A percentile compares a stretch with the other conserved stretches of the same genome.
phyloP scores from a whole-genome alignment of 2,329 filamentous ascomycete species.

The Neoscytalidium dimidiatum region DNA sequence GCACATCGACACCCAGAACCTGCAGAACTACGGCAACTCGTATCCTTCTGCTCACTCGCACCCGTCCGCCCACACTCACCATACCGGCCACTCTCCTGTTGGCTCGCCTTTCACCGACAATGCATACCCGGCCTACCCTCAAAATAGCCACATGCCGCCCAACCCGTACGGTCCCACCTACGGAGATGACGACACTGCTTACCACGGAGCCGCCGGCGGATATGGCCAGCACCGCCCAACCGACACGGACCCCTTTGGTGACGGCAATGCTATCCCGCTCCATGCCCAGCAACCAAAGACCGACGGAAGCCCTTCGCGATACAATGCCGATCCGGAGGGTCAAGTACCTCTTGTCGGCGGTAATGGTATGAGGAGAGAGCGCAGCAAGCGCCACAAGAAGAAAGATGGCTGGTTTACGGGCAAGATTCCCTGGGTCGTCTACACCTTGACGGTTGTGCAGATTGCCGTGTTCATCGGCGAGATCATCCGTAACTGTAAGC shows the following conservation, averaged over 20 bases:
- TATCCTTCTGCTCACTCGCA: conserved; percentile 16
- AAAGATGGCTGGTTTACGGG: conserved; percentile 59
- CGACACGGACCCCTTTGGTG: conserved; percentile 53
- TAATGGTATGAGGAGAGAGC: conserved; percentile 26
- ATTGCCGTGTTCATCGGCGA: conserved; percentile 86
- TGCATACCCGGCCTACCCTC: conserved; percentile 60
- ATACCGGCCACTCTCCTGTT: conserved; percentile 22
- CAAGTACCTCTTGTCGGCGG: conserved; percentile 28
- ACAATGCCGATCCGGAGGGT: conserved; percentile 43
- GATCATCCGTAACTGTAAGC: conserved; percentile 77
- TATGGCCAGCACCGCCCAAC: conserved; percentile 34
- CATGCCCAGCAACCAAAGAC: conserved; percentile 41
- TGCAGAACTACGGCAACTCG: conserved; percentile 18
- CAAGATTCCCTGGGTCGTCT: conserved; percentile 77
- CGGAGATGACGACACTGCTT: conserved; percentile 60
- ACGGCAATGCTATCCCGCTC: conserved; percentile 52
- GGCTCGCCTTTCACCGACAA: conserved; percentile 67
- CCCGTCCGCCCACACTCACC: background rate
- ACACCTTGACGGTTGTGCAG: conserved; percentile 74
- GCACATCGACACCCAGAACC: conserved; percentile 36
- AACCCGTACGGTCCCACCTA: conserved; percentile 58
- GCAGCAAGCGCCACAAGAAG: conserved; percentile 30
- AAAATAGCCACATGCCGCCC: conserved; percentile 40
- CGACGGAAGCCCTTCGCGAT: conserved; percentile 39
- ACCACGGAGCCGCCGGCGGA: conserved; percentile 52